These are phyloP conservation scores for Corymbia citriodora DNA, from an alignment of 441 rosid species.

Conservation along the genomic window DNA sequence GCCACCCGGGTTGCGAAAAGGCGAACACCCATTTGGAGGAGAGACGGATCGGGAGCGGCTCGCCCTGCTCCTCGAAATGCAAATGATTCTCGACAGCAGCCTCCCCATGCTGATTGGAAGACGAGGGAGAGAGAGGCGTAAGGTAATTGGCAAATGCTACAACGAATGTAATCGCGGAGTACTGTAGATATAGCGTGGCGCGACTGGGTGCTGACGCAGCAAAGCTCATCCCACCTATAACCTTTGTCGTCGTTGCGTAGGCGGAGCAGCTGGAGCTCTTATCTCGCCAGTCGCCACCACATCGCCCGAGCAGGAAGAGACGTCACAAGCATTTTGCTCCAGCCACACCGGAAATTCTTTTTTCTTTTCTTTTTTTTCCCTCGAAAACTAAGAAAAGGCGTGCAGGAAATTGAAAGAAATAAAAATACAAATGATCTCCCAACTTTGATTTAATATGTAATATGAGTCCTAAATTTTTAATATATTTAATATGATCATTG, in stretches of 20 bases:
- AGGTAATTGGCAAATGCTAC: background rate
- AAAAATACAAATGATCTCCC: accelerated
- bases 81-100: background rate
- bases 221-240: background rate
- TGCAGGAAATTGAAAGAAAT: no score
- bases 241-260: background rate
- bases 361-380: no score
- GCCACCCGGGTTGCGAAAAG: background rate
- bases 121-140: background rate
- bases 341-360: background rate
- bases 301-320: background rate
- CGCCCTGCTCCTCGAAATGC: background rate
- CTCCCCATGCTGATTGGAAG: background rate
- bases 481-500: no score
- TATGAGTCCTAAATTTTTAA: accelerated
- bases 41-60: background rate
- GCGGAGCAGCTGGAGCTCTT: background rate
- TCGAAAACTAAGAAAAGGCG: no score
- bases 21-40: conserved; percentile 17
- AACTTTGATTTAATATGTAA: no score
- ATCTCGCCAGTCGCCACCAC: background rate
- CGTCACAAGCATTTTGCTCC: background rate
- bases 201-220: background rate
- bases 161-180: background rate
- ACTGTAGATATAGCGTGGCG: background rate